Conservation (phyloP, 345 rosid species). For the Ceriops tagal region DNA sequence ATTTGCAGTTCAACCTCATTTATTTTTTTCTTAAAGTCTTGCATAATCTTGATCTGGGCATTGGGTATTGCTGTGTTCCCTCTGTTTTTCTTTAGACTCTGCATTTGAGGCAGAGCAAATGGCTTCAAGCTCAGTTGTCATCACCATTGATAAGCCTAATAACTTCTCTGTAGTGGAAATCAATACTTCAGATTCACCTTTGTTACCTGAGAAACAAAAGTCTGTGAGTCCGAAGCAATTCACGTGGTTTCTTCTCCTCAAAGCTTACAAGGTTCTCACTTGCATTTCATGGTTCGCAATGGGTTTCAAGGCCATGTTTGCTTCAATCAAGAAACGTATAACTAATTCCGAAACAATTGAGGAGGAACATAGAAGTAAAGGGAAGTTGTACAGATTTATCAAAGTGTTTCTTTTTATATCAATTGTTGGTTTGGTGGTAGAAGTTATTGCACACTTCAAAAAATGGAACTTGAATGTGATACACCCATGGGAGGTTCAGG, state of each 20-base stretch:
- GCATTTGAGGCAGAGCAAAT: conserved; percentile 24
- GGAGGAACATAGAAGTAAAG: conserved; percentile 64
- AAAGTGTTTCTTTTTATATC: conserved; percentile 62
- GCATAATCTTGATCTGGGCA: conserved; percentile 28
- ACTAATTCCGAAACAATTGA: conserved; percentile 40
- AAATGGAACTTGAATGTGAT: conserved; percentile 67
- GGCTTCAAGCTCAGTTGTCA: conserved; percentile 76
- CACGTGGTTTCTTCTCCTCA: conserved; percentile 75
- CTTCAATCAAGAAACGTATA: conserved; percentile 60
- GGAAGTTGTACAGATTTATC: conserved; percentile 67
- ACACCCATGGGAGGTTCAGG: conserved; percentile 68
- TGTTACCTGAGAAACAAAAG: conserved; percentile 67
- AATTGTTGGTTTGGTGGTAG: conserved; percentile 51
- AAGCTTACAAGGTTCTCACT: conserved; percentile 55
- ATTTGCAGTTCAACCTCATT: conserved; percentile 7
- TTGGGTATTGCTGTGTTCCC: not conserved
- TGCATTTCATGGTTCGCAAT: conserved; percentile 57
- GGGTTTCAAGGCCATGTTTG: conserved; percentile 32
- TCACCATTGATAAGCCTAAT: conserved; percentile 74
- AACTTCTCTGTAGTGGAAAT: conserved; percentile 56
- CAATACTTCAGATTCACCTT: conserved; percentile 53
- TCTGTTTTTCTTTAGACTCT: not conserved
- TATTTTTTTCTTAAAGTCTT: not conserved
- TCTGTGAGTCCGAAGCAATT: conserved; percentile 69
- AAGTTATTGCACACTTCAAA: conserved; percentile 64